Base-by-base conservation (phyloP, 208 protist species). In the Lotmaria passim region DNA sequence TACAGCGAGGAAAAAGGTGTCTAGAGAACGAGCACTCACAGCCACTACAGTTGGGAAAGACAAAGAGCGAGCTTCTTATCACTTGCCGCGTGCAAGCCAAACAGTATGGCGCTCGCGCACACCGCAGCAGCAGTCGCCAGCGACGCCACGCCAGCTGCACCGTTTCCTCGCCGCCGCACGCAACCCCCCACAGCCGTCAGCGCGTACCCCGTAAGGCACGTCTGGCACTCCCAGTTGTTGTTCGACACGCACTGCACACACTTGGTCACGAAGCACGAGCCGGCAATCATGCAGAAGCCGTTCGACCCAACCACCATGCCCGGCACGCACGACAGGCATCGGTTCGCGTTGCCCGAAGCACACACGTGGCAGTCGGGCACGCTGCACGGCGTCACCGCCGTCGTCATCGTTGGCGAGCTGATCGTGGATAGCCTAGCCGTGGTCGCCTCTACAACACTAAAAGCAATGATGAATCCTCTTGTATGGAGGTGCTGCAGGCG, bases 301-400 rank as follows among this genome's bases (percentile, higher is more conserved):
- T 19, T 26, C 30, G 53, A 57, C 51, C 14, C 19, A 30, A 58
- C 53, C 6, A 58, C 53, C 53, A 39, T 58, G 33, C 53, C 53
- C 3, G 53, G 53, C 53, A 58, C 53, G 21, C 53, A 58, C 33
- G 53, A 58, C 53, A 38, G 19, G 53, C 53, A 58, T 33, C n/a
- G 17, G 53, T 58, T 58, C 17, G 53, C 30, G 53, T 58, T 58
- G 53, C 53, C 53, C 30, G 33, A 3, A 2, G 53, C 53, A 34
- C 53, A 58, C 8, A 26, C 15, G 33, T 58, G 43, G 53, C 53
- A 58, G 53, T 58, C n/a, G n/a, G 15, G 4, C 7, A 58, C 19
- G 53, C 43, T 58, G 53, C 53, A 58, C 30, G 53, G 53, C n/a
- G 53, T 33, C 33, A n/a, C 33, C 53, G 53, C 28, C 33, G 33